Conservation (phyloP, 257 asterid species). For the Salvia splendens region DNA sequence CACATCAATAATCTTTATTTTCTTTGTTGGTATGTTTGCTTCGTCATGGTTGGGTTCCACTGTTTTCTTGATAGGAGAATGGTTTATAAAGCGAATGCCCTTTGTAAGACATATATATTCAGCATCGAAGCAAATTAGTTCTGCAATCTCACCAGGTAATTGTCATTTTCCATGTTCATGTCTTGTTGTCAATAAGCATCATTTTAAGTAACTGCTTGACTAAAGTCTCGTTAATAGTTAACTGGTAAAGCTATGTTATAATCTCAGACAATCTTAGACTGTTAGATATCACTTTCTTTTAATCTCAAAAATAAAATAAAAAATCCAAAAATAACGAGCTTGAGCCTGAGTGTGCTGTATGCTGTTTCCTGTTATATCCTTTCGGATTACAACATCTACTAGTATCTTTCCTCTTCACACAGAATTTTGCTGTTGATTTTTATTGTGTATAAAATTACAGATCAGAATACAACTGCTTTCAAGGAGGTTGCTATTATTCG, state of each 20-base stretch:
- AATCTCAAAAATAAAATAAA: constrained; percentile 4
- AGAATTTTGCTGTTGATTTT: constrained; percentile 21
- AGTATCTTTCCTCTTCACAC: constrained; percentile 5
- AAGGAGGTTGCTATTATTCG: constrained; percentile 93
- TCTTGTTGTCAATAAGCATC: constrained; percentile 8
- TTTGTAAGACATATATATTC: constrained; percentile 79
- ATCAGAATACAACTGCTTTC: constrained; percentile 87
- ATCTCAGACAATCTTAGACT: constrained; percentile 1
- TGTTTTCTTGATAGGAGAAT: constrained; percentile 88
- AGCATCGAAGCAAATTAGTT: constrained; percentile 88
- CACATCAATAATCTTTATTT: constrained; percentile 71
- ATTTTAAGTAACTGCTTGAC: constrained; percentile 14
- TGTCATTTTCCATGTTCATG: constrained; percentile 5
- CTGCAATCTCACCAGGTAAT: constrained; percentile 92
- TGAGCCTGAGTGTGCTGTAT: constrained; percentile 1
- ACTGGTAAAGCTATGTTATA: background rate
- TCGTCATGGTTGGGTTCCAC: constrained; percentile 95
- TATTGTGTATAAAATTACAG: constrained; percentile 42
- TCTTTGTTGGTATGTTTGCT: constrained; percentile 85
- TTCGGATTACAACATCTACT: background rate
- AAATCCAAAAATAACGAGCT: background rate
- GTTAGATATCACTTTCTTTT: constrained; percentile 5
- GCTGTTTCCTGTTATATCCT: background rate
- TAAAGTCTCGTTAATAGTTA: background rate
- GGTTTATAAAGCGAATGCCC: constrained; percentile 91